Conservation (phyloP, 306 rosid genomes). For the Nissolia schottii region DNA sequence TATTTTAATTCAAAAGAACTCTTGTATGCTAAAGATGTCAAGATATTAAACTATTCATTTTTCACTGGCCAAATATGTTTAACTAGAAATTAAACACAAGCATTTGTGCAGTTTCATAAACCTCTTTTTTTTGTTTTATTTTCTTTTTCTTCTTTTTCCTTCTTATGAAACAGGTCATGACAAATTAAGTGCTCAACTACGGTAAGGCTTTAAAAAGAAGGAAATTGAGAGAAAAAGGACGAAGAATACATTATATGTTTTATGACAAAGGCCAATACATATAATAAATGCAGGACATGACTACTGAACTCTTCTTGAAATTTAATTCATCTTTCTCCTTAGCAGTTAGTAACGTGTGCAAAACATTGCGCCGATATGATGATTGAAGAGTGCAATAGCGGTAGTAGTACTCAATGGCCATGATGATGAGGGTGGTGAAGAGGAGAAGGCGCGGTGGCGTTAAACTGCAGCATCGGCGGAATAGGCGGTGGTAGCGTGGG, state of each 20-base stretch:
- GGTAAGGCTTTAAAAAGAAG: not conserved
- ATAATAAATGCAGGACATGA: slow-evolving; percentile 12
- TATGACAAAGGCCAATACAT: slow-evolving; percentile 16
- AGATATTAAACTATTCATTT: too few species aligned
- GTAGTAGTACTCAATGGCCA: not conserved
- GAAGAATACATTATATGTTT: slow-evolving; percentile 14
- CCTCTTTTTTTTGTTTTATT: not conserved
- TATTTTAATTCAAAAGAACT: too few species aligned
- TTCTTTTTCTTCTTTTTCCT: not conserved
- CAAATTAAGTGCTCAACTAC: slow-evolving; percentile 17
- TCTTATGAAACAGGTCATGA: not conserved
- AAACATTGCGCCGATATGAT: not conserved
- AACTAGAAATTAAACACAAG: not conserved
- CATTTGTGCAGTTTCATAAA: not conserved
- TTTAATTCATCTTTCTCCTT: not conserved
- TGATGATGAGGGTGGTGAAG: slow-evolving; percentile 34
- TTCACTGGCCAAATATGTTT: not conserved
- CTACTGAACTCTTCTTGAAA: slow-evolving; percentile 4
- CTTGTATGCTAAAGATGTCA: too few species aligned
- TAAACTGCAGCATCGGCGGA: slow-evolving; percentile 32
- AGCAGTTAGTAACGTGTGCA: not conserved
- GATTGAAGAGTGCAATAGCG: not conserved
- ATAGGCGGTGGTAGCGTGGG: slow-evolving; percentile 29
- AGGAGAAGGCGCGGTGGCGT: slow-evolving; percentile 59
- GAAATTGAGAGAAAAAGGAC: not conserved